A percentile compares a stretch with the other conserved stretches of the same genome.
These are phyloP conservation scores for Camelina neglecta DNA, from an alignment of 345 rosid genomes.

Conservation along the genomic window DNA sequence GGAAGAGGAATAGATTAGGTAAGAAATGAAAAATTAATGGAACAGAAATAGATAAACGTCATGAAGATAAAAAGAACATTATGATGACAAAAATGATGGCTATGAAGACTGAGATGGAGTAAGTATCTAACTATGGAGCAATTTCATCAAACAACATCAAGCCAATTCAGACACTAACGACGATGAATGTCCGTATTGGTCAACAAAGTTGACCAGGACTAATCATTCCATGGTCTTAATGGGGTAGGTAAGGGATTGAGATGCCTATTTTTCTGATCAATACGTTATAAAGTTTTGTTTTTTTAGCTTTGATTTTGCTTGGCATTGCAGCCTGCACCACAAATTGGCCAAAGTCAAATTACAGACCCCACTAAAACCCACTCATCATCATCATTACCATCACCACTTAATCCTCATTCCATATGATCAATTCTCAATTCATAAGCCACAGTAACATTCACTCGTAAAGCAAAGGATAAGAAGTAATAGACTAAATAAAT, in stretches of 20 bases:
- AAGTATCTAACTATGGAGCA: constrained; percentile 23
- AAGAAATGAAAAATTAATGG: constrained; percentile 32
- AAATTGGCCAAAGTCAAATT: constrained; percentile 35
- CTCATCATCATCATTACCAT: constrained; percentile 29
- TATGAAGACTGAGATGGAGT: constrained; percentile 12
- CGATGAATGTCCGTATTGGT: constrained; percentile 6
- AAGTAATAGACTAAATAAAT: constrained; percentile 14
- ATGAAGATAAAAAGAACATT: constrained; percentile 28
- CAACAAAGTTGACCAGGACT: constrained; percentile 33
- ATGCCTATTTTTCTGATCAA: constrained; percentile 16
- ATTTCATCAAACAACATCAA: constrained; percentile 20
- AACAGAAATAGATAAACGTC: constrained; percentile 14
- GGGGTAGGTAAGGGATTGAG: constrained; percentile 40
- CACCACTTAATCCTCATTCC: constrained; percentile 31
- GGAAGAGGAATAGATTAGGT: constrained; percentile 47
- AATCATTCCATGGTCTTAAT: constrained; percentile 39
- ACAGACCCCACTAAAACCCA: constrained; percentile 38
- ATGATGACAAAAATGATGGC: constrained; percentile 39
- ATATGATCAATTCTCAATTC: constrained; percentile 5
- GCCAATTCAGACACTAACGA: constrained; percentile 19
- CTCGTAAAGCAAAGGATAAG: constrained; percentile 12
- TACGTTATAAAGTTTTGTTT: background rate
- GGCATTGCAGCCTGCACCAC: constrained; percentile 41
- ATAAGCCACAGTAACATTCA: constrained; percentile 6
- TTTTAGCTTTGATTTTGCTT: constrained; percentile 38